Evolutionary conservation across 495 filamentous ascomycete species (phyloP).

Genomic region (Pseudoneurospora amorphoporcata): DNA sequence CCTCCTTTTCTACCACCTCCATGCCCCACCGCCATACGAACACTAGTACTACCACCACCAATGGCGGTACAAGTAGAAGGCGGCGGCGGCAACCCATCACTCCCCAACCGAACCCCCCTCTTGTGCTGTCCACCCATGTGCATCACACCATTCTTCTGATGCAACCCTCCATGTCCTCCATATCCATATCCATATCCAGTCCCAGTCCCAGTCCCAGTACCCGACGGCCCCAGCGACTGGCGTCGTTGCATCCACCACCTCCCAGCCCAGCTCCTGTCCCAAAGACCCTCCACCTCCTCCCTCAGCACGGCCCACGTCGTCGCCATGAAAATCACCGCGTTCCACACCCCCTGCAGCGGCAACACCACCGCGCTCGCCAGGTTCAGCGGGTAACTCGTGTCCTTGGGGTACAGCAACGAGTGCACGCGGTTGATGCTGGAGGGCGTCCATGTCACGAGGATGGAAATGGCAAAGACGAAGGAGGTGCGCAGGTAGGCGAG

Average conservation of each 20-base stretch:
- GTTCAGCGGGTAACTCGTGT: conserved; percentile 55
- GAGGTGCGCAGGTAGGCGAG: conserved; percentile 73
- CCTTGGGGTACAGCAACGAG: conserved; percentile 46
- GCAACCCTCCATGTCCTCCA: neutral
- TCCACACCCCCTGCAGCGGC: conserved; percentile 82
- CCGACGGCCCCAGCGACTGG: no score
- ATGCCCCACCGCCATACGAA: no score
- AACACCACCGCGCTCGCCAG: conserved; percentile 61
- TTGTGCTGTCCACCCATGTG: neutral
- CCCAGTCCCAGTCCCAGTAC: no score
- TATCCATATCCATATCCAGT: no score
- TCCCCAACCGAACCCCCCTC: neutral
- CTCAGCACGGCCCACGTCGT: conserved; percentile 37
- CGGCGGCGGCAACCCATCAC: neutral
- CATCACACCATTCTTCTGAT: neutral
- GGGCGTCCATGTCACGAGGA: conserved; percentile 77
- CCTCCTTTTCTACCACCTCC: neutral
- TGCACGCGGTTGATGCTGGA: conserved; percentile 70
- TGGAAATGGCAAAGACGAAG: conserved; percentile 67
- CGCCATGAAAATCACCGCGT: conserved; percentile 65
- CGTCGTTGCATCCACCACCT: neutral
- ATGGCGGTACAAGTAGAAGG: neutral
- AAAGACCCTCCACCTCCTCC: conserved; percentile 13
- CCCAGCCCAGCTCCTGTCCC: neutral
- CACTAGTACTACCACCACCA: neutral